Conservation (phyloP, 768 basidiomycete species). For the Trametes maxima region DNA sequence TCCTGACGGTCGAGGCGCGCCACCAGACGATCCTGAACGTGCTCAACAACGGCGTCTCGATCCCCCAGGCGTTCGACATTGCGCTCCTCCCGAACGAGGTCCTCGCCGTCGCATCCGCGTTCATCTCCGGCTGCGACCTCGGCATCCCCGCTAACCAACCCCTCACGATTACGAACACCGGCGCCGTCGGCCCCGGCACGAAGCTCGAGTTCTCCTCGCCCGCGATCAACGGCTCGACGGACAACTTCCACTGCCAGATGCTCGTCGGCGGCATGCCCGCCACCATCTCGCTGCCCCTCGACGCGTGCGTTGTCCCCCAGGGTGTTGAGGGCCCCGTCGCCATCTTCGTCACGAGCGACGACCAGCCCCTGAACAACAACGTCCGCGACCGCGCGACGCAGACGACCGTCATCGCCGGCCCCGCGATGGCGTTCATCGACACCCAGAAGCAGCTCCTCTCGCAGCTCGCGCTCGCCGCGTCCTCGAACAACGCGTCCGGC, state of each 20-base stretch:
- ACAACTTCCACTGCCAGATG: slow-evolving; percentile 71
- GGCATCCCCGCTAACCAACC: slow-evolving; percentile 63
- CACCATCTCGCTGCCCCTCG: slow-evolving; percentile 61
- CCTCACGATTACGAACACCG: slow-evolving; percentile 65
- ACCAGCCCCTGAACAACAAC: slow-evolving; percentile 64
- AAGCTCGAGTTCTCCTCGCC: slow-evolving; percentile 59
- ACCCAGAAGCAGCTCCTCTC: slow-evolving; percentile 53
- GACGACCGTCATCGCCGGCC: slow-evolving; percentile 65
- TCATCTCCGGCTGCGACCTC: slow-evolving; percentile 70
- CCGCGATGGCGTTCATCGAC: slow-evolving; percentile 69
- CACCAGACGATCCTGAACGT: slow-evolving; percentile 81
- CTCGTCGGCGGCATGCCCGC: slow-evolving; percentile 59
- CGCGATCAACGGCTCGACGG: slow-evolving; percentile 53
- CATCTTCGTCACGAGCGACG: slow-evolving; percentile 66
- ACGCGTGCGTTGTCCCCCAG: slow-evolving; percentile 62
- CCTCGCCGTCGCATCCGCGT: slow-evolving; percentile 65
- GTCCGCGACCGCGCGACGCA: slow-evolving; percentile 55
- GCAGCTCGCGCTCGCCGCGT: slow-evolving; percentile 41
- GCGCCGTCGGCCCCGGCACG: slow-evolving; percentile 58
- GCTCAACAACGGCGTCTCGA: slow-evolving; percentile 58
- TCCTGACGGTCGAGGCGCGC: slow-evolving; percentile 81
- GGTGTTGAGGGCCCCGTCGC: slow-evolving; percentile 77
- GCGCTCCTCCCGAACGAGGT: slow-evolving; percentile 70
- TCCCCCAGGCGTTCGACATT: slow-evolving; percentile 74
- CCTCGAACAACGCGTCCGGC: slow-evolving; percentile 17